Evolutionary conservation across 2,329 filamentous ascomycete genomes (phyloP), one percentile per base, ranked within the genome.

Genomic region (Diaporthe helianthi): DNA sequence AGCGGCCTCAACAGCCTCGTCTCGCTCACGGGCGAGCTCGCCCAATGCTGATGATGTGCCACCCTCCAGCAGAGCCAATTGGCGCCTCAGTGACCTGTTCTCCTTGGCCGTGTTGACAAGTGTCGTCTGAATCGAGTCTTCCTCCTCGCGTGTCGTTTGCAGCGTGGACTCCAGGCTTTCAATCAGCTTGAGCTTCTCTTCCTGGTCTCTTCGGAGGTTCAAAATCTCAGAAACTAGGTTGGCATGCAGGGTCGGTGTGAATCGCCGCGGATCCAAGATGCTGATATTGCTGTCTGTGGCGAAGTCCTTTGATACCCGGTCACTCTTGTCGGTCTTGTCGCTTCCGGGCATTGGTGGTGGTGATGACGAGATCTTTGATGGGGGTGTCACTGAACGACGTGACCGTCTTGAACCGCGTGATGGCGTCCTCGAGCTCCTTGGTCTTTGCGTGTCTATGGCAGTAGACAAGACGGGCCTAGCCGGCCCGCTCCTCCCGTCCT

Each of bases 141-240:
- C 91, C 72, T 98, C 94, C 69, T 88, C 86, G 67, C 89, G 90
- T 1, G 89, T 85, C 1, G 87, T 82, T 71, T 97, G 90, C 41
- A 99, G 82, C 31, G 86, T 89, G 1, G 86, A 83, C 80, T 99
- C 96, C 19, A 99, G 84, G 65, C 87, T 89, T 77, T 98, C 94
- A 67, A 99, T 97, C 65, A 93, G 87, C 75, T 89, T 93, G 53
- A 91, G 87, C 80, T 97, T 98, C 51, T 92, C 93, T 77, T 99
- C 96, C 72, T 98, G 89, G 73, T 99, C 96, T 69, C 96, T 87
- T 26, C 94, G 89, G 61, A 99, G 82, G 2, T 90, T 89, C 47
- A 99, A 83, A 72, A 99, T 99, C 79, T 99, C 96, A 0, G 95
- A 95, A 0, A 99, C 95, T 8, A 99, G 83, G 61, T 93, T 98